Evolutionary conservation across 495 filamentous ascomycete species (phyloP).

Genomic region (Penicillium ochrochloron): DNA sequence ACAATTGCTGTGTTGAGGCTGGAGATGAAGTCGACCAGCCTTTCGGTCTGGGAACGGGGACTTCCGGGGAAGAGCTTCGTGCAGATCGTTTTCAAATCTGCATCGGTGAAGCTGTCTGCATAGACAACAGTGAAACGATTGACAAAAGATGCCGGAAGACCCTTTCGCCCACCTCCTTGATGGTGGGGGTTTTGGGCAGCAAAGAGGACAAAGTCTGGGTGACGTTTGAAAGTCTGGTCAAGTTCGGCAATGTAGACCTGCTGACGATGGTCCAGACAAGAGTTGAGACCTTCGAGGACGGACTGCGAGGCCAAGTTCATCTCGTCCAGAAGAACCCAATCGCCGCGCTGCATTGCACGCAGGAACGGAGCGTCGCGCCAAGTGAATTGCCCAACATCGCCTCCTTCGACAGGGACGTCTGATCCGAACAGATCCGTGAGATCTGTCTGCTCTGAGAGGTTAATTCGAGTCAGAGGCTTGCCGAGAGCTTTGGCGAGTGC

Average conservation of each 20-base stretch:
- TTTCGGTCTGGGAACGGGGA: constrained; percentile 56
- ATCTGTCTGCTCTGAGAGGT: constrained; percentile 96
- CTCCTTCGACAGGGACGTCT: constrained; percentile 92
- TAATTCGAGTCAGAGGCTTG: constrained; percentile 85
- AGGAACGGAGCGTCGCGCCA: constrained; percentile 97
- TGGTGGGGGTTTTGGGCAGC: constrained; percentile 98
- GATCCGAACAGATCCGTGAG: constrained; percentile 97
- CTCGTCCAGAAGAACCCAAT: constrained; percentile 97
- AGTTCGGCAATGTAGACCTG: constrained; percentile 95
- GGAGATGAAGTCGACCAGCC: constrained; percentile 80
- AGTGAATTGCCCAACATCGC: constrained; percentile 80
- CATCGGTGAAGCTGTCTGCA: constrained; percentile 80
- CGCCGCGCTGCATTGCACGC: constrained; percentile 90
- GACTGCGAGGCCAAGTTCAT: constrained; percentile 99
- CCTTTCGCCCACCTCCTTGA: constrained; percentile 95
- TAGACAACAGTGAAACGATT: constrained; percentile 98
- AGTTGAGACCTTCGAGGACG: constrained; percentile 95
- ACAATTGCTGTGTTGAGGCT: constrained; percentile 72
- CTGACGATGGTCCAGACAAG: constrained; percentile 95
- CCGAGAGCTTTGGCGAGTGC: constrained; percentile 80
- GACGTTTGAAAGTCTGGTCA: constrained; percentile 87
- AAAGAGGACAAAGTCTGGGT: constrained; percentile 89
- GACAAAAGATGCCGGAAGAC: constrained; percentile 92
- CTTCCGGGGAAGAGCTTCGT: constrained; percentile 71
- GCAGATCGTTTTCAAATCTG: constrained; percentile 84